phyloP scores from a whole-genome alignment of 202 grass and related monocot species.

The Zizania palustris region DNA sequence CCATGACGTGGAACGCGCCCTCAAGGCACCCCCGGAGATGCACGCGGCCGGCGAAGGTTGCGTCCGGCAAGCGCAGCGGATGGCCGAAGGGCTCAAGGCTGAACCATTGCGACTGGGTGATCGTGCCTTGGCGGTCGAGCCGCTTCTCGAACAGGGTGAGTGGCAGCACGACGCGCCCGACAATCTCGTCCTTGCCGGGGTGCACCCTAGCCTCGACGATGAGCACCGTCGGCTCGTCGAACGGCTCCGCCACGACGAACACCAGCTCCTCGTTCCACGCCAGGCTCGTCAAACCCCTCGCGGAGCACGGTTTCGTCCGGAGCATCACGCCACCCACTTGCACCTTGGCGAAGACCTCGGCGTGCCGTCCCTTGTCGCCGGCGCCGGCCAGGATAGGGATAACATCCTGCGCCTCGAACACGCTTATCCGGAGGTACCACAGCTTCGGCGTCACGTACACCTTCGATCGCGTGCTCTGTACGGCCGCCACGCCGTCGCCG shows the following conservation, averaged over 20 bases:
- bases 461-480: slow-evolving; percentile 66
- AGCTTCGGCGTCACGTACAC: slow-evolving; percentile 83
- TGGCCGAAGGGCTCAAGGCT: slow-evolving; percentile 59
- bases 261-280: slow-evolving; percentile 80
- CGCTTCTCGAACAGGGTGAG: slow-evolving; percentile 65
- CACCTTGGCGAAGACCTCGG: slow-evolving; percentile 64
- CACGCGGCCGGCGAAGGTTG: slow-evolving; percentile 50
- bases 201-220: slow-evolving; percentile 54
- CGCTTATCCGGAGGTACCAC: slow-evolving; percentile 67
- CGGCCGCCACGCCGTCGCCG: slow-evolving; percentile 32
- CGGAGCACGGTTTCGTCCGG: slow-evolving; percentile 52
- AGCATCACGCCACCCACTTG: slow-evolving; percentile 64
- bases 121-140: slow-evolving; percentile 42
- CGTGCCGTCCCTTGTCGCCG: slow-evolving; percentile 27
- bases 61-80: slow-evolving; percentile 28
- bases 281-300: slow-evolving; percentile 28
- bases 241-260: slow-evolving; percentile 71
- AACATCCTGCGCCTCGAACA: slow-evolving; percentile 74
- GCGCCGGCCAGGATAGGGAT: slow-evolving; percentile 17
- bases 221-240: slow-evolving; percentile 75
- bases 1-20: slow-evolving; percentile 80
- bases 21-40: slow-evolving; percentile 73
- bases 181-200: slow-evolving; percentile 60
- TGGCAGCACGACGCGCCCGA: slow-evolving; percentile 55
- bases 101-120: slow-evolving; percentile 68